These are phyloP conservation scores for Blastobotrys terrestris DNA, from an alignment of 805 yeast genomes.

Conservation along the genomic window DNA sequence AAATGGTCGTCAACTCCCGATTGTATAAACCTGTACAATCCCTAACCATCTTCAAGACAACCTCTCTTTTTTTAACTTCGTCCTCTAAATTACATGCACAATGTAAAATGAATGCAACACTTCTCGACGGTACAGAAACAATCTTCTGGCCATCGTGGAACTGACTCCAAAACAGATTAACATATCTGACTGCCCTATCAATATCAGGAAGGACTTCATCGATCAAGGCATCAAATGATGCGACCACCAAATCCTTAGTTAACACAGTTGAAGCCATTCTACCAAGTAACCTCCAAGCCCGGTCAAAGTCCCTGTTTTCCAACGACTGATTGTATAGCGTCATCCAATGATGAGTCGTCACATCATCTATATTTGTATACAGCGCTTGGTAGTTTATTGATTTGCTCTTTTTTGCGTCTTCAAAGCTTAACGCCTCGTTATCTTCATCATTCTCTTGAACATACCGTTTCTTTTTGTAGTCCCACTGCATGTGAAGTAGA, in stretches of 20 bases:
- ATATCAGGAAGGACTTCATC: background rate
- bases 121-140: slow-evolving; percentile 2
- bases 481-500: background rate
- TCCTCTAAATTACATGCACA: slow-evolving; percentile 7
- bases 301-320: background rate
- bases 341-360: background rate
- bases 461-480: background rate
- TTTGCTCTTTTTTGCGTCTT: background rate
- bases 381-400: background rate
- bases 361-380: background rate
- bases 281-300: background rate
- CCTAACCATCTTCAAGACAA: background rate
- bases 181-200: background rate
- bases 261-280: background rate
- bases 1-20: slow-evolving; percentile 2
- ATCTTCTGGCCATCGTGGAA: background rate
- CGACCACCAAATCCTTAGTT: background rate
- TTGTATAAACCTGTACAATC: slow-evolving; percentile 3
- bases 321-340: background rate
- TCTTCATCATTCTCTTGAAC: background rate
- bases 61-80: background rate
- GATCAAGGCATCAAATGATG: background rate
- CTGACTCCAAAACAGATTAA: background rate
- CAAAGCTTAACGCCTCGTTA: background rate
- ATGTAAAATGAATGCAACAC: slow-evolving; percentile 13